phyloP scores from a whole-genome alignment of 805 yeast genomes.

The Candida sphagnicola region DNA sequence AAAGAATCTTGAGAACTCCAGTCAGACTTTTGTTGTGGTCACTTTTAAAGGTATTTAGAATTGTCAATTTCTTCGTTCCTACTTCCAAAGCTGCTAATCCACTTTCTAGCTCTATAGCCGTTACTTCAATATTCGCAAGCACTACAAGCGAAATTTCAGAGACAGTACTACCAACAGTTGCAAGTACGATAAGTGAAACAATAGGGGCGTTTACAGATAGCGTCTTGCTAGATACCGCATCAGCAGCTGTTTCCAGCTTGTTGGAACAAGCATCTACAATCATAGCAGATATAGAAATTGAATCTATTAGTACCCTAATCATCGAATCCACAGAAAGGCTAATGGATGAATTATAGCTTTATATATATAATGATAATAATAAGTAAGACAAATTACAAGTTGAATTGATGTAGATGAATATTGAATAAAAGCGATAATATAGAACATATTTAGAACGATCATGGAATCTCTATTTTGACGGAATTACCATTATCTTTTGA shows the following conservation, averaged over 20 bases:
- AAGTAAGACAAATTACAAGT: too few species aligned
- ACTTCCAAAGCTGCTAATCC: not conserved
- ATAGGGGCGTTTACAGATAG: too few species aligned
- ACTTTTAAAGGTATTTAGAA: conserved; percentile 31
- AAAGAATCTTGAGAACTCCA: conserved; percentile 44
- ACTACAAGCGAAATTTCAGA: not conserved
- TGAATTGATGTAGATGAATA: too few species aligned
- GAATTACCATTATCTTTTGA: conserved; percentile 50
- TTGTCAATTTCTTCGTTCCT: conserved; percentile 17
- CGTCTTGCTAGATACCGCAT: too few species aligned
- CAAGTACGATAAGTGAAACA: conserved; percentile 2
- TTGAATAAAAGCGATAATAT: too few species aligned
- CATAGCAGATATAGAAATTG: not conserved
- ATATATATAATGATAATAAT: too few species aligned
- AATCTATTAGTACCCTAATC: not conserved
- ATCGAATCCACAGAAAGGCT: not conserved
- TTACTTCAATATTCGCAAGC: not conserved
- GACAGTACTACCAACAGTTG: conserved; percentile 1
- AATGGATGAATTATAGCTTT: conserved; percentile 1
- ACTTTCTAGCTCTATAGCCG: not conserved
- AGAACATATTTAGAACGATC: too few species aligned
- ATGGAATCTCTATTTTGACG: conserved; percentile 41
- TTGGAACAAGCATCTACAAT: not conserved
- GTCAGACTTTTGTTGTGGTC: conserved; percentile 45
- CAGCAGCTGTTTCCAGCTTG: not conserved